Percentiles rank a stretch among this genome's conserved stretches.
Conservation (phyloP, 208 protist genomes). For the Leishmania gerbilli region DNA sequence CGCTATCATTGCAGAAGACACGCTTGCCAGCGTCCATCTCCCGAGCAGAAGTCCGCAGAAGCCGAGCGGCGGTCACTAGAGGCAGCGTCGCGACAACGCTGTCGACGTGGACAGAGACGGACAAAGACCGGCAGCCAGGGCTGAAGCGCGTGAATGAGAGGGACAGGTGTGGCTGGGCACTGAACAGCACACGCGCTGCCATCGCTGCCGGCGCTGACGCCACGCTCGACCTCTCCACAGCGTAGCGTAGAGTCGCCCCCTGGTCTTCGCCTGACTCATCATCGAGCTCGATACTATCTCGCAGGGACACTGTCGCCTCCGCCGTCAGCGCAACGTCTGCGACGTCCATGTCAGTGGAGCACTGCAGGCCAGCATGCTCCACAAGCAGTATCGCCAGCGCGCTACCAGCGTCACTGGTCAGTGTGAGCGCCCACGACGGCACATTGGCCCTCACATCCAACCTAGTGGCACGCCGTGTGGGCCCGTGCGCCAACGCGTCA, state of each 20-base stretch:
- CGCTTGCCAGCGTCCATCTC: not conserved
- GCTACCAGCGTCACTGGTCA: constrained; percentile 16
- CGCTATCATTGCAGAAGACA: constrained; percentile 22
- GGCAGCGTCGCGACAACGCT: constrained; percentile 25
- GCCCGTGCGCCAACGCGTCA: not conserved
- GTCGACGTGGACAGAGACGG: constrained; percentile 14
- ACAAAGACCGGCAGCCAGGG: constrained; percentile 17
- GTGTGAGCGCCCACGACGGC: constrained; percentile 1
- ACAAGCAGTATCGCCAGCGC: constrained; percentile 8
- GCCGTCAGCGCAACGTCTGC: constrained; percentile 16
- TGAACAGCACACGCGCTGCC: constrained; percentile 18
- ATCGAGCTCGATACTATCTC: constrained; percentile 6
- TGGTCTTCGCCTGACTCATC: not conserved
- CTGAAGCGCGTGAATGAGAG: constrained; percentile 21
- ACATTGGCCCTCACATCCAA: not conserved
- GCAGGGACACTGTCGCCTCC: constrained; percentile 9
- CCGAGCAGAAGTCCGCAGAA: not conserved
- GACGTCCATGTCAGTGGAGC: constrained; percentile 8
- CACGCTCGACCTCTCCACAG: not conserved
- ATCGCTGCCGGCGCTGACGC: not conserved
- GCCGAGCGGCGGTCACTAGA: constrained; percentile 7
- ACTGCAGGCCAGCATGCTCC: constrained; percentile 7
- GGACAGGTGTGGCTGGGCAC: constrained; percentile 7
- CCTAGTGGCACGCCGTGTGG: not conserved
- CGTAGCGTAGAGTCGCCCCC: not conserved